Conservation (phyloP, 441 rosid species). For the Populus tomentosa region DNA sequence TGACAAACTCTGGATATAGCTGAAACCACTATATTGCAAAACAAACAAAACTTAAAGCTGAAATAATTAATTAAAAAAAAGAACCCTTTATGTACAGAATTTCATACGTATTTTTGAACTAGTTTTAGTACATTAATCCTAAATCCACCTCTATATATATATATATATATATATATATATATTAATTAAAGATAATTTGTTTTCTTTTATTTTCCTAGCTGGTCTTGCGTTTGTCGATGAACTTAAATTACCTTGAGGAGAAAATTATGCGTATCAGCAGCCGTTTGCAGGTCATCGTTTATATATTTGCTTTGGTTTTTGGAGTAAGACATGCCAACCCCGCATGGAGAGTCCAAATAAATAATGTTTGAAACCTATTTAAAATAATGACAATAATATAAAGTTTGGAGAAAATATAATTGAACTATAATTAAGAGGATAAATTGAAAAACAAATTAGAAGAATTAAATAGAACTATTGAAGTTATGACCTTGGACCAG, state of each 20-base stretch:
- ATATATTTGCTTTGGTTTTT: slow-evolving; percentile 20
- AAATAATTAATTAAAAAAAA: no score
- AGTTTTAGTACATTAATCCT: no score
- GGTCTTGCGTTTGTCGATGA: background rate
- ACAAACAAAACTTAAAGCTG: background rate
- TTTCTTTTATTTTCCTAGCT: background rate
- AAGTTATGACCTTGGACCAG: slow-evolving; percentile 56
- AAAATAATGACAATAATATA: background rate
- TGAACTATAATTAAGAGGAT: background rate
- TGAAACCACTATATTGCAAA: slow-evolving; percentile 43
- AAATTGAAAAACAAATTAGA: background rate
- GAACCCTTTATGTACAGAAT: no score
- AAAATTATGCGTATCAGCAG: slow-evolving; percentile 43
- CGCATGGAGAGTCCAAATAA: slow-evolving; percentile 61
- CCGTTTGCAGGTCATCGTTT: slow-evolving; percentile 46
- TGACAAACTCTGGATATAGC: slow-evolving; percentile 42
- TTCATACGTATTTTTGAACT: no score
- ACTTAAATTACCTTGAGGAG: slow-evolving; percentile 41
- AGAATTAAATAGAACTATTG: background rate
- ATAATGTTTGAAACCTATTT: slow-evolving; percentile 52
- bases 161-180: no score
- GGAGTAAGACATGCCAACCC: slow-evolving; percentile 55
- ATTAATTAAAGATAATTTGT: no score
- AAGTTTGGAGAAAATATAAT: background rate
- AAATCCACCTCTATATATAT: no score